These are phyloP conservation scores for Ophiostoma ulmi DNA, from an alignment of 2,329 filamentous ascomycete genomes.

Conservation along the genomic window DNA sequence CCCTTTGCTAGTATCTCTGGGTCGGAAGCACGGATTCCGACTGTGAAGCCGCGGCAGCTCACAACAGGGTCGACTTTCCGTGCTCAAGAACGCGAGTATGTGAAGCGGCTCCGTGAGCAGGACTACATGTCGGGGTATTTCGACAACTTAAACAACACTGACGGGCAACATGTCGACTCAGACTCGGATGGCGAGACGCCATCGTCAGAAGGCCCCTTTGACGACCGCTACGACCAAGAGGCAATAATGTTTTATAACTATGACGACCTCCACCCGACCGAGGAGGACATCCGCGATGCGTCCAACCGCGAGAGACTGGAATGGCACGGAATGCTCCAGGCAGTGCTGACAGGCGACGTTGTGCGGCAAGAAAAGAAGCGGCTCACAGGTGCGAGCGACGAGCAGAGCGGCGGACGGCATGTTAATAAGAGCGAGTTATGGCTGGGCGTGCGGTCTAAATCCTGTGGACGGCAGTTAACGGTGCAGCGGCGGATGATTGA, in stretches of 20 bases:
- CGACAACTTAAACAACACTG: constrained; percentile 58
- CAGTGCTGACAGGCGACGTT: constrained; percentile 91
- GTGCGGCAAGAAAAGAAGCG: constrained; percentile 98
- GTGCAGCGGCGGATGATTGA: constrained; percentile 85
- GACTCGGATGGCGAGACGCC: constrained; percentile 90
- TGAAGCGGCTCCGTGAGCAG: constrained; percentile 83
- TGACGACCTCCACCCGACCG: constrained; percentile 79
- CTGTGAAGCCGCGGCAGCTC: constrained; percentile 48
- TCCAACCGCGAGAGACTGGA: constrained; percentile 85
- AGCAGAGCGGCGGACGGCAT: constrained; percentile 48
- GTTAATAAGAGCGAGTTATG: constrained; percentile 78
- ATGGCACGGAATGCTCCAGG: constrained; percentile 97
- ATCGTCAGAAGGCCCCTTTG: constrained; percentile 74
- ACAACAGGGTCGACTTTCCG: constrained; percentile 50
- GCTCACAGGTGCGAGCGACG: constrained; percentile 69
- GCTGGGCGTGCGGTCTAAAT: constrained; percentile 78
- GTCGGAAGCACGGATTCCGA: constrained; percentile 39
- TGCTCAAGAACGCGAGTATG: constrained; percentile 89
- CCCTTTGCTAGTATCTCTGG: constrained; percentile 31
- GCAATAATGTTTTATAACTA: constrained; percentile 89
- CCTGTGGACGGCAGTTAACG: constrained; percentile 75
- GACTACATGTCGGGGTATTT: constrained; percentile 61
- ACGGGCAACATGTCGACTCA: constrained; percentile 64
- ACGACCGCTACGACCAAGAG: constrained; percentile 86
- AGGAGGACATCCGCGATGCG: constrained; percentile 84